phyloP scores from a whole-genome alignment of 306 rosid genomes.

The Fagus sylvatica region DNA sequence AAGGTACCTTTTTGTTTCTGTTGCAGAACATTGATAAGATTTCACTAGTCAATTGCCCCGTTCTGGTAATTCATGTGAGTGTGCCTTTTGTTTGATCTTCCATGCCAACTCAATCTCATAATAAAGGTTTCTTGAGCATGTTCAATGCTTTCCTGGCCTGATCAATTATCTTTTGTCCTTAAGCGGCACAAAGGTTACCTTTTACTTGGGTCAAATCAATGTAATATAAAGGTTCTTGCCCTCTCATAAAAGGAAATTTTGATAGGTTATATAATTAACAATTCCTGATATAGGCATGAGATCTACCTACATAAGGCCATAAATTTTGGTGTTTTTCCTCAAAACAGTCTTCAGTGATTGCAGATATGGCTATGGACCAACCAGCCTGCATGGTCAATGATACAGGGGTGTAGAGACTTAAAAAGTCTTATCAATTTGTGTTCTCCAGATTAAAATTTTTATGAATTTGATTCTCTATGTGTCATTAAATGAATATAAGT shows the following conservation, averaged over 20 bases:
- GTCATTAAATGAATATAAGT: too few relatives aligned
- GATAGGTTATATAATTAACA: neutral
- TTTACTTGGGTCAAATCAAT: neutral
- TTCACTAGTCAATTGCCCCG: slow-evolving; percentile 53
- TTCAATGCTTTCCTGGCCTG: neutral
- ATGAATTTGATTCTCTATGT: too few relatives aligned
- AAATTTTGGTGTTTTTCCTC: neutral
- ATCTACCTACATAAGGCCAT: neutral
- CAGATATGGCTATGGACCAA: neutral
- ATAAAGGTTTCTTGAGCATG: neutral
- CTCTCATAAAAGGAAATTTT: neutral
- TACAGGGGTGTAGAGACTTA: too few relatives aligned
- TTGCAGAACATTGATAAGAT: slow-evolving; percentile 69
- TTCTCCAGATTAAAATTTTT: too few relatives aligned
- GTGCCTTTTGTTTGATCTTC: neutral
- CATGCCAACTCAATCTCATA: neutral
- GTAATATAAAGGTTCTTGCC: neutral
- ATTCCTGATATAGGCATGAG: neutral
- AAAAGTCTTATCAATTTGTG: too few relatives aligned
- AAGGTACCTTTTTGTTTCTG: slow-evolving; percentile 11
- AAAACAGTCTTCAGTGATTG: neutral
- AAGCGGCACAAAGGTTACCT: neutral
- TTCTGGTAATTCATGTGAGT: slow-evolving; percentile 69
- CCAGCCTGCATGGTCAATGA: too few relatives aligned
- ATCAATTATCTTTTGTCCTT: neutral